phyloP scores from a whole-genome alignment of 2,329 filamentous ascomycete species.

The Curvularia eragrostidis region DNA sequence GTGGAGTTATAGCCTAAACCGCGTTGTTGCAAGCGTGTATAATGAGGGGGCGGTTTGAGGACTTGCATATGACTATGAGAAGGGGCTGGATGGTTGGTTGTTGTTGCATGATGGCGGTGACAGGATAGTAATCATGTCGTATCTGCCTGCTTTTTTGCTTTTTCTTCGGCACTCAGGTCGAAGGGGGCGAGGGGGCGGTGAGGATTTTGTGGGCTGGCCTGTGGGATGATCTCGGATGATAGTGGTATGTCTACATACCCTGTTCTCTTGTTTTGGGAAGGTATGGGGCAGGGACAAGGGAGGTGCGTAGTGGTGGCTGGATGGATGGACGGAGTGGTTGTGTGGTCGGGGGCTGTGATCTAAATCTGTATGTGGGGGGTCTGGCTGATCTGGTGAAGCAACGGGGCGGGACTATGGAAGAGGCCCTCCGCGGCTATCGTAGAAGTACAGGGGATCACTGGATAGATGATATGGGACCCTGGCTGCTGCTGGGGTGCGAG shows the following conservation, averaged over 20 bases:
- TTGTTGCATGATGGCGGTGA: neutral
- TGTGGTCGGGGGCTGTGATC: neutral
- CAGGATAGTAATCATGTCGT: neutral
- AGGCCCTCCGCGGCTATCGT: neutral
- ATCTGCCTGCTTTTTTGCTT: neutral
- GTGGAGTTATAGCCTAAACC: too few species aligned
- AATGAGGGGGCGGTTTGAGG: neutral
- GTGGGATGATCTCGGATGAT: too few species aligned
- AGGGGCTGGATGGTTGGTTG: too few species aligned
- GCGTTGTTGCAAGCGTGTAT: neutral
- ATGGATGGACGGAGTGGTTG: neutral
- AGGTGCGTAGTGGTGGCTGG: neutral
- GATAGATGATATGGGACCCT: neutral
- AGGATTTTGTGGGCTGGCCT: neutral
- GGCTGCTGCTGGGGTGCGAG: neutral
- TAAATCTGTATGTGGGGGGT: neutral
- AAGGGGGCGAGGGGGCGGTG: neutral
- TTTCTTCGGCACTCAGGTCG: neutral
- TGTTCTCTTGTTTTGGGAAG: neutral
- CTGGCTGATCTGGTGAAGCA: neutral
- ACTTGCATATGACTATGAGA: too few species aligned
- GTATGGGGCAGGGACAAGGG: neutral
- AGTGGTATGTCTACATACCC: neutral
- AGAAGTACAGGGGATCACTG: neutral
- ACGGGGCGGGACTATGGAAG: neutral